These are phyloP conservation scores for Corinectria fuckeliana DNA, from an alignment of 2,329 filamentous ascomycete species.

Conservation along the genomic window DNA sequence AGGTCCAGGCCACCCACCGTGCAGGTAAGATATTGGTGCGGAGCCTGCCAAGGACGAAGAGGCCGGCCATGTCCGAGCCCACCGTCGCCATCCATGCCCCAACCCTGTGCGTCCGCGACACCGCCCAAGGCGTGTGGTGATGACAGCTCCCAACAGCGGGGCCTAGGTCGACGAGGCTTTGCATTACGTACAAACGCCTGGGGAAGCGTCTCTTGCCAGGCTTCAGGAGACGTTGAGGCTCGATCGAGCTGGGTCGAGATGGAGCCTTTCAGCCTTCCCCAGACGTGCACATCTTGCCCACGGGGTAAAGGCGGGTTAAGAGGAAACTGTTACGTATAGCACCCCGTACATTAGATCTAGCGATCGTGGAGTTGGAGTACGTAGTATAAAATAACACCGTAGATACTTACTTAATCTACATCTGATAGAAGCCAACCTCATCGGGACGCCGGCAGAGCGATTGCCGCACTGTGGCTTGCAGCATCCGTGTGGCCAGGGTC, in stretches of 20 bases:
- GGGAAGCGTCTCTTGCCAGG: conserved; percentile 22
- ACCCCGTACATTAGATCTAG: conserved; percentile 28
- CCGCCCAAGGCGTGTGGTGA: conserved; percentile 18
- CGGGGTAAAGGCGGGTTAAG: conserved; percentile 30
- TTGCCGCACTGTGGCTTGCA: conserved; percentile 25
- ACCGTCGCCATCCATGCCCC: conserved; percentile 17
- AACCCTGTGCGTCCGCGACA: conserved; percentile 17
- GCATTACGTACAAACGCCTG: conserved; percentile 36
- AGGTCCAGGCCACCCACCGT: conserved; percentile 7
- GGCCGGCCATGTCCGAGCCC: conserved; percentile 35
- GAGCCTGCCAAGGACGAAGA: conserved; percentile 25
- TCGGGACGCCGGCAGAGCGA: conserved; percentile 20
- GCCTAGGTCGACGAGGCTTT: conserved; percentile 22
- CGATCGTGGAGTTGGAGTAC: conserved; percentile 28
- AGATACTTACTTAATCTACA: too few species aligned
- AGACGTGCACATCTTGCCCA: conserved; percentile 32
- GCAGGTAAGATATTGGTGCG: conserved; percentile 18
- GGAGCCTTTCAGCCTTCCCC: conserved; percentile 37
- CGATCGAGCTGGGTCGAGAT: conserved; percentile 20
- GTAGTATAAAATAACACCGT: conserved; percentile 12
- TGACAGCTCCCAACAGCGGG: conserved; percentile 23
- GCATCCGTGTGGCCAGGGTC: conserved; percentile 22
- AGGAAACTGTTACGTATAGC: conserved; percentile 37
- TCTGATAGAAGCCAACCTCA: conserved; percentile 9
- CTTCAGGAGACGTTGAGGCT: conserved; percentile 12